phyloP scores from a whole-genome alignment of 1,284 basidiomycete species.

The Cryptococcus maquisensis region DNA sequence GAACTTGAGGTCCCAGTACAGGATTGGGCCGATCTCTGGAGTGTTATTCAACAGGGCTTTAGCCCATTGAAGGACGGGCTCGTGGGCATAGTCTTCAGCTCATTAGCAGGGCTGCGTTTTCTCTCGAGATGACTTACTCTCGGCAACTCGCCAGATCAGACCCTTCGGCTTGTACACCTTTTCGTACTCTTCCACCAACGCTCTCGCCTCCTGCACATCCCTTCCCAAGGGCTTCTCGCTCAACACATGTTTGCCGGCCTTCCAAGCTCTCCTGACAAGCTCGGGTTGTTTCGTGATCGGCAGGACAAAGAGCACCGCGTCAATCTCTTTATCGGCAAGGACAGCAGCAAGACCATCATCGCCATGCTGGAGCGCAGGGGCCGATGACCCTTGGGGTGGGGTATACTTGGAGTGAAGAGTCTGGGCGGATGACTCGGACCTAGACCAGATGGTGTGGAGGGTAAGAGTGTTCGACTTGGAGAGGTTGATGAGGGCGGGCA shows the following conservation, averaged over 20 bases:
- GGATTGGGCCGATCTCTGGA: conserved; percentile 56
- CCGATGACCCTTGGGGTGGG: conserved; percentile 42
- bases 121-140: conserved; percentile 54
- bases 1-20: conserved; percentile 49
- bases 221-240: conserved; percentile 74
- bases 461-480: conserved; percentile 46
- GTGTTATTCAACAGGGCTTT: conserved; percentile 59
- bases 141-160: conserved; percentile 76
- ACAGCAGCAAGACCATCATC: conserved; percentile 61
- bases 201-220: conserved; percentile 60
- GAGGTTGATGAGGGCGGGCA: conserved; percentile 62
- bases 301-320: conserved; percentile 67
- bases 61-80: conserved; percentile 58
- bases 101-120: neutral
- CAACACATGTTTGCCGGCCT: conserved; percentile 76
- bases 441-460: conserved; percentile 72
- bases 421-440: conserved; percentile 60
- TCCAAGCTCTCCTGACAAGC: conserved; percentile 56
- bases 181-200: conserved; percentile 65
- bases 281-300: conserved; percentile 71
- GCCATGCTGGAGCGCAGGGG: conserved; percentile 54
- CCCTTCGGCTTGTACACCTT: conserved; percentile 61
- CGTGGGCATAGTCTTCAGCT: conserved; percentile 60
- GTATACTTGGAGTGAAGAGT: conserved; percentile 49
- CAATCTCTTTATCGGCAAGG: conserved; percentile 62